Evolutionary conservation across 1,284 basidiomycete genomes (phyloP).

Genomic region (Cutaneotrichosporon spelunceum): DNA sequence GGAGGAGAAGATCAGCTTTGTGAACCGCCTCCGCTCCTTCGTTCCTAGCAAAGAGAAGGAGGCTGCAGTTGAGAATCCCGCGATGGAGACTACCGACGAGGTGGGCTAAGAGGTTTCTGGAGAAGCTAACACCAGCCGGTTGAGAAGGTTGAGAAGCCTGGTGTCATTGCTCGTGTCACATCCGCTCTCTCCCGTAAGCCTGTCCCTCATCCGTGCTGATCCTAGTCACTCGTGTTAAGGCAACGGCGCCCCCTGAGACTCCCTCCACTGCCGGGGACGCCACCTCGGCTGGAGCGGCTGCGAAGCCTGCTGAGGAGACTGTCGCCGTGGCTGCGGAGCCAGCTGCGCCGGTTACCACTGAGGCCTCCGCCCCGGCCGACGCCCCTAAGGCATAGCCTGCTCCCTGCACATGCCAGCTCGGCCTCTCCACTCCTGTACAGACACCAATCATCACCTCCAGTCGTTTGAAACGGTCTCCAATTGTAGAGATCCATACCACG

Average conservation of each 20-base stretch:
- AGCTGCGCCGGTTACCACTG: not conserved
- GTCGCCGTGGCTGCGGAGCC: not conserved
- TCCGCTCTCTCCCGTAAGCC: not conserved
- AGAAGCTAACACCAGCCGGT: not conserved
- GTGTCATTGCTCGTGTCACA: not conserved
- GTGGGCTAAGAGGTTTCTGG: not conserved
- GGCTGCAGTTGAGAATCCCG: not conserved
- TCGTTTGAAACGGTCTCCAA: not conserved
- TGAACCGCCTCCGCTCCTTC: not conserved
- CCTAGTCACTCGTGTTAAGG: not conserved
- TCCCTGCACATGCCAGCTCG: not conserved
- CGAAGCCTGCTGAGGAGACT: not conserved
- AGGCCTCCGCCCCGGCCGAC: not conserved
- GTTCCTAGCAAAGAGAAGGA: not conserved
- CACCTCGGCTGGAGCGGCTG: not conserved
- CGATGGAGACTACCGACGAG: not conserved
- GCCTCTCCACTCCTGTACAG: not conserved
- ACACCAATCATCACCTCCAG: not conserved
- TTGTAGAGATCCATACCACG: not conserved
- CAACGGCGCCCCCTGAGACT: not conserved
- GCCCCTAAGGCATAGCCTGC: not conserved
- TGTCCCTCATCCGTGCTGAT: not conserved
- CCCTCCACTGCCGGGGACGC: not conserved
- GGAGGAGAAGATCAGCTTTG: not conserved
- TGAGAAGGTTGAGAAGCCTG: not conserved